phyloP scores from a whole-genome alignment of 208 protist genomes.

The Balamuthia mandrillaris region DNA sequence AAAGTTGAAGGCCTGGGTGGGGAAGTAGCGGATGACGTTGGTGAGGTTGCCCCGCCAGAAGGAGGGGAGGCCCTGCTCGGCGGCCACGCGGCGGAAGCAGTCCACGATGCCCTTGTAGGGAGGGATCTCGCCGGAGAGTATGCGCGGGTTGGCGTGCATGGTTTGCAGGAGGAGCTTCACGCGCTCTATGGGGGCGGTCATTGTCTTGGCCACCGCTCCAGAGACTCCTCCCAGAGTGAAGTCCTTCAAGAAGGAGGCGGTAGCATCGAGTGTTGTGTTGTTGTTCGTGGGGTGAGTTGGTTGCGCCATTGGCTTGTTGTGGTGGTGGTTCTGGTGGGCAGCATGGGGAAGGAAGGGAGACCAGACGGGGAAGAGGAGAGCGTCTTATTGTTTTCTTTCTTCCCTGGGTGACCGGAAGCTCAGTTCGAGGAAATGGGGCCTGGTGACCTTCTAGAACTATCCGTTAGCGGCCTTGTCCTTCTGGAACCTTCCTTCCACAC shows the following conservation, averaged over 20 bases:
- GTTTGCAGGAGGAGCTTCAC: conserved; percentile 91
- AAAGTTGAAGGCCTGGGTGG: conserved; percentile 96
- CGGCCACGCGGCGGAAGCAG: conserved; percentile 86
- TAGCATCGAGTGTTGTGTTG: too few relatives aligned
- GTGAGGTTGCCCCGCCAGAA: conserved; percentile 94
- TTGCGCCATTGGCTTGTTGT: too few relatives aligned
- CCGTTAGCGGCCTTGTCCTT: too few relatives aligned
- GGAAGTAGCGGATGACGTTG: conserved; percentile 97
- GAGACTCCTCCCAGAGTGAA: conserved; percentile 67
- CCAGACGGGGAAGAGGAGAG: too few relatives aligned
- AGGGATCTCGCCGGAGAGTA: conserved; percentile 46
- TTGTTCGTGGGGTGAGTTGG: too few relatives aligned
- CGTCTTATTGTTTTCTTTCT: too few relatives aligned
- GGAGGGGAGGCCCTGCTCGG: conserved; percentile 86
- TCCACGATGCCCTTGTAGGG: conserved; percentile 90
- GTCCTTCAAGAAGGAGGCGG: conserved; percentile 47
- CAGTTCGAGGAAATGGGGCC: too few relatives aligned
- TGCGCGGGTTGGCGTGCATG: conserved; percentile 49
- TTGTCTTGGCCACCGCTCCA: conserved; percentile 82
- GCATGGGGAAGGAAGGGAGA: too few relatives aligned
- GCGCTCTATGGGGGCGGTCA: conserved; percentile 90
- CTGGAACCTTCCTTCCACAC: too few relatives aligned
- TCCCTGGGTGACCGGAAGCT: too few relatives aligned
- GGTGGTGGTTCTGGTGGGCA: too few relatives aligned
- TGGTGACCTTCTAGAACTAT: too few relatives aligned